These are phyloP conservation scores for Bremia lactucae DNA, from an alignment of 352 stramenopile genomes.

Conservation along the genomic window DNA sequence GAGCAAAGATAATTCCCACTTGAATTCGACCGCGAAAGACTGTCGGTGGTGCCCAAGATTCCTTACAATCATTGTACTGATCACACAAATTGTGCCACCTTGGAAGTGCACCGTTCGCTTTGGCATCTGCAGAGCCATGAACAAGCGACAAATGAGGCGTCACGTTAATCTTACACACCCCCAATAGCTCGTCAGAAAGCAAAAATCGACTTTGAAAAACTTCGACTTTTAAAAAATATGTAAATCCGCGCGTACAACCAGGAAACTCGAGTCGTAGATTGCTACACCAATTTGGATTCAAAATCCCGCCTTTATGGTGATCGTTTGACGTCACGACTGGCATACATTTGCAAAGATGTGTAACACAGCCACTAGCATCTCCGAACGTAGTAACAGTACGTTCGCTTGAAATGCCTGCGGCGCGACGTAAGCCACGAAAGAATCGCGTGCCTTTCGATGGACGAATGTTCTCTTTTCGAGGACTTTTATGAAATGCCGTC, in stretches of 20 bases:
- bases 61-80: constrained; percentile 80
- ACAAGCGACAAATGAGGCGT: constrained; percentile 74
- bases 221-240: constrained; percentile 72
- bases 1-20: constrained; percentile 67
- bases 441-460: constrained; percentile 56
- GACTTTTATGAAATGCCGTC: constrained; percentile 7
- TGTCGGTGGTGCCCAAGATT: constrained; percentile 74
- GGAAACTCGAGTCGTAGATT: constrained; percentile 74
- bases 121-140: constrained; percentile 68
- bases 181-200: constrained; percentile 61
- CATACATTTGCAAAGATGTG: constrained; percentile 54
- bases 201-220: constrained; percentile 82
- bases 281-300: constrained; percentile 58
- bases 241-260: constrained; percentile 56
- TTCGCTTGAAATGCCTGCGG: constrained; percentile 60
- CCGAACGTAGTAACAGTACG: constrained; percentile 59
- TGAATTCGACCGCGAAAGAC: constrained; percentile 74
- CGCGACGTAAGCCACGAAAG: constrained; percentile 64
- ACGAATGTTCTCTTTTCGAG: constrained; percentile 26
- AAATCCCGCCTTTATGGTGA: constrained; percentile 16
- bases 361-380: constrained; percentile 69
- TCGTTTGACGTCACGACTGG: constrained; percentile 6
- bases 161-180: constrained; percentile 80
- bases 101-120: constrained; percentile 65
- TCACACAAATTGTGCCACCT: constrained; percentile 83